phyloP scores from a whole-genome alignment of 2,329 filamentous ascomycete genomes.

The Alternaria metachromatica region DNA sequence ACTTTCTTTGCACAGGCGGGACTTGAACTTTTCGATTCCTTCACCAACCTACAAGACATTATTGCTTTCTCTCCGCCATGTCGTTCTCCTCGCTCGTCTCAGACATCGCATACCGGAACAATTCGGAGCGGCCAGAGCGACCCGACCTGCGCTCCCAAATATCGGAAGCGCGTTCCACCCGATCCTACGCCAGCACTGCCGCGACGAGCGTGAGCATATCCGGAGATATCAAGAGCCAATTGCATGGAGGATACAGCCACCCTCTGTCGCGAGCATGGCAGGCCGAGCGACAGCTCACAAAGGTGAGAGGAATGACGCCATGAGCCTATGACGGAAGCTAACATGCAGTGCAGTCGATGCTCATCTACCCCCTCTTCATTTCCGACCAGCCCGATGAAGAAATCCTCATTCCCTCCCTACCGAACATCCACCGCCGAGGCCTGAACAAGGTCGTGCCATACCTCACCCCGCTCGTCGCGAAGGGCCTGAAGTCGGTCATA shows the following conservation, averaged over 20 bases:
- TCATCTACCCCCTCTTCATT: slow-evolving; percentile 97
- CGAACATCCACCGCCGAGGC: slow-evolving; percentile 87
- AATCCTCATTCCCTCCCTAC: slow-evolving; percentile 85
- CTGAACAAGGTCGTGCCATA: slow-evolving; percentile 85
- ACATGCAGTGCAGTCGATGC: slow-evolving; percentile 75
- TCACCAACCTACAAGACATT: not conserved
- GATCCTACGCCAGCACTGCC: slow-evolving; percentile 59
- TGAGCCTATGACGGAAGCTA: slow-evolving; percentile 14
- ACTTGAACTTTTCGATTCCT: not conserved
- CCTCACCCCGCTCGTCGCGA: slow-evolving; percentile 83
- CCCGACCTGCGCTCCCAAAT: slow-evolving; percentile 54
- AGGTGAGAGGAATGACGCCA: slow-evolving; percentile 40
- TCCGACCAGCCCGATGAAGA: slow-evolving; percentile 95
- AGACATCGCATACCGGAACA: slow-evolving; percentile 58
- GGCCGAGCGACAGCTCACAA: slow-evolving; percentile 60
- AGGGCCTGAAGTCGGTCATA: slow-evolving; percentile 91
- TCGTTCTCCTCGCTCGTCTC: slow-evolving; percentile 61
- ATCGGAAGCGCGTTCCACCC: slow-evolving; percentile 55
- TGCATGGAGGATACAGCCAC: slow-evolving; percentile 61
- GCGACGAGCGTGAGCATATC: slow-evolving; percentile 61
- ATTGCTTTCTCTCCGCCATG: slow-evolving; percentile 41
- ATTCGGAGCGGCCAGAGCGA: slow-evolving; percentile 39
- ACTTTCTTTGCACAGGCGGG: not conserved
- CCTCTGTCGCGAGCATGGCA: slow-evolving; percentile 60
- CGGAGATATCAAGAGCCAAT: slow-evolving; percentile 59